Base-by-base conservation (phyloP, 176 grass and related monocot genomes). In the Saccharum spontaneum region DNA sequence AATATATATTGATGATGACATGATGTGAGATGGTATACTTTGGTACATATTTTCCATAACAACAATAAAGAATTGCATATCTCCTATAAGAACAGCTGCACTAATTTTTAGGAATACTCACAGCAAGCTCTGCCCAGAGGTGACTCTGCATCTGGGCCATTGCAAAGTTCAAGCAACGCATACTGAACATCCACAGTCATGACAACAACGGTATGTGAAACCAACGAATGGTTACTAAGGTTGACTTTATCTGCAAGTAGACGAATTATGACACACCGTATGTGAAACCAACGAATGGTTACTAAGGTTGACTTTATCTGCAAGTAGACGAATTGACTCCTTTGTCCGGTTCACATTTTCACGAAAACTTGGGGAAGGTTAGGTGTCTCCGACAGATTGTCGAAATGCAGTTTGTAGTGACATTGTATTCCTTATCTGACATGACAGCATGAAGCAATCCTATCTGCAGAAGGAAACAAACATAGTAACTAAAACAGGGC, bases 171-270 rank as follows among this genome's bases (percentile, higher is more conserved):
- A 75, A 98, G 77, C 85, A 98, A 74, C 0, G 88, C 96, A 89
- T 92, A 85, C 39, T 94, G 89, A 74, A 98, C 68, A 65, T 98
- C 93, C 77, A 95, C 96, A 28, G 77, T 90, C 79, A 94, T 87
- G 62, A 98, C 84, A 78, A 95, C 75, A 78, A 98, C 89, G 18
- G 91, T 92, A n/a, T 73, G 79, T 22, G 87, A 90, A 77, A 95
- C 87, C 65, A 98, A 82, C 13, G 83, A 84, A 84, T 94, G 88
- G 80, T 94, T 95, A 71, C 95, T 95, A 65, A 90, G 85, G 78
- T 95, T 98, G 59, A 98, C 96, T 91, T 92, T 98, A 85, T 98
- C 96, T n/a, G n/a, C n/a, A n/a, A n/a, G n/a, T n/a, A n/a, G n/a
- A n/a, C n/a, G n/a, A n/a, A n/a, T n/a, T n/a, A n/a, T n/a, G n/a